Percentiles rank a stretch among this genome's conserved stretches.
phyloP scores from a whole-genome alignment of 1,284 basidiomycete species.

The Amylostereum areolatum region DNA sequence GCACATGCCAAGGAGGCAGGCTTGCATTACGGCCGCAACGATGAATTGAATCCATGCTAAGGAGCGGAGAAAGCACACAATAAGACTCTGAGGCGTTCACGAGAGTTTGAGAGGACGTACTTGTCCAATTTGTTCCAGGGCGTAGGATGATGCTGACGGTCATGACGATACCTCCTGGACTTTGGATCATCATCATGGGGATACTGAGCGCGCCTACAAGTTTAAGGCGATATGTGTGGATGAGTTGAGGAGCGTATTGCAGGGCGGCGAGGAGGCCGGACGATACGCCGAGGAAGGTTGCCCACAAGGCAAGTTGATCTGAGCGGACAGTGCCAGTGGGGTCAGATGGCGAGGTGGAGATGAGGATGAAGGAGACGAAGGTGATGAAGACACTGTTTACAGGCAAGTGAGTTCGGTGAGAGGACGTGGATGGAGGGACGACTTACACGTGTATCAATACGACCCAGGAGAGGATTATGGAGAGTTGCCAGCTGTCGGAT shows the following conservation, averaged over 20 bases:
- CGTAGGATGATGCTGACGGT: slow-evolving; percentile 79
- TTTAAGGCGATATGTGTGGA: slow-evolving; percentile 71
- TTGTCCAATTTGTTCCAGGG: slow-evolving; percentile 85
- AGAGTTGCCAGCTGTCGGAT: slow-evolving; percentile 71
- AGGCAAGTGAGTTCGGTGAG: slow-evolving; percentile 4
- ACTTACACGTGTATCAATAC: slow-evolving; percentile 74
- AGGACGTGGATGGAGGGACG: slow-evolving; percentile 5
- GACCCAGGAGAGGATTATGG: slow-evolving; percentile 69
- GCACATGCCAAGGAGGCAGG: slow-evolving; percentile 75
- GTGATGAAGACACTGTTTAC: slow-evolving; percentile 42
- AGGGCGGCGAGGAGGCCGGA: slow-evolving; percentile 73
- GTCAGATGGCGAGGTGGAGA: slow-evolving; percentile 36
- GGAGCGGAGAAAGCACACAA: slow-evolving; percentile 6
- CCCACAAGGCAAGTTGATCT: slow-evolving; percentile 57
- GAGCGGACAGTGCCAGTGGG: slow-evolving; percentile 32
- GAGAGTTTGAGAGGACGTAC: slow-evolving; percentile 31
- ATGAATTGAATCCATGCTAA: slow-evolving; percentile 81
- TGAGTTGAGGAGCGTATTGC: slow-evolving; percentile 87
- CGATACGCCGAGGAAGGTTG: slow-evolving; percentile 83
- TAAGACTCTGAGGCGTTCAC: slow-evolving; percentile 1
- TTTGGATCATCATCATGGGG: slow-evolving; percentile 93
- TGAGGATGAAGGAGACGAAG: slow-evolving; percentile 51
- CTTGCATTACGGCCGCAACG: slow-evolving; percentile 85
- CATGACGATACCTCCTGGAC: slow-evolving; percentile 87
- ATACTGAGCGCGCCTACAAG: slow-evolving; percentile 91